Base-by-base conservation (phyloP, 495 filamentous ascomycete species). In the Achaetomiella virescens region DNA sequence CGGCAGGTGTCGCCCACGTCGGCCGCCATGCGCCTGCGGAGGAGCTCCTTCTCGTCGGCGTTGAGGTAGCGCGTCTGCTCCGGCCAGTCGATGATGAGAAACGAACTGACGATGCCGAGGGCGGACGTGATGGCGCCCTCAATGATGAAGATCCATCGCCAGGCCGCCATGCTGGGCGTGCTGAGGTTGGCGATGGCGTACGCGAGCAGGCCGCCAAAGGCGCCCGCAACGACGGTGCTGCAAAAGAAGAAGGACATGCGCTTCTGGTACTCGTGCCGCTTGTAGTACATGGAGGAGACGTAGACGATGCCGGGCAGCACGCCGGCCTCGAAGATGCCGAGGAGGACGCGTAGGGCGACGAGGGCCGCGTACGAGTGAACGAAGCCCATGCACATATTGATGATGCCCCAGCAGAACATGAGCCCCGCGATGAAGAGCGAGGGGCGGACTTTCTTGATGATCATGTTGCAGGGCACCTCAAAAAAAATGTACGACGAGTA, bases 401-500 rank as follows among this genome's bases (percentile, higher is more conserved):
- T 54, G 53, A 70, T 57, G 44, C 74, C 70, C 64, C 78, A 71
- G 18, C 66, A 65, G 46, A 75, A 68, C 7, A 75, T 69, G 36
- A 78, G 63, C 18, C 66, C 60, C 0, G 84, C 81, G 18, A 90
- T 68, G 73, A 82, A 88, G 61, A 84, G 73, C 55, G 75, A 81
- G 0, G 83, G 84, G 31, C 78, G 71, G 31, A 86, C 58, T 54
- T 72, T 75, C 72, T 82, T 84, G 56, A 85, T 72, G 7, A 82
- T 65, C 27, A 87, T 70, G 49, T 87, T 87, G 57, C 73, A 78
- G 7, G 82, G 84, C 5, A 87, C 70, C 62, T 87, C 82, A 53
- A 87, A 83, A n/a, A 82, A 62, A 35, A 80, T 75, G 60, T 89
- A 90, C 21, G 83, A 78, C 55, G 88, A 78, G 67, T 85, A 89